Percentiles rank a stretch among this genome's conserved stretches.
These are phyloP conservation scores for Phytophthora pistaciae DNA, from an alignment of 352 stramenopile species.

Conservation along the genomic window DNA sequence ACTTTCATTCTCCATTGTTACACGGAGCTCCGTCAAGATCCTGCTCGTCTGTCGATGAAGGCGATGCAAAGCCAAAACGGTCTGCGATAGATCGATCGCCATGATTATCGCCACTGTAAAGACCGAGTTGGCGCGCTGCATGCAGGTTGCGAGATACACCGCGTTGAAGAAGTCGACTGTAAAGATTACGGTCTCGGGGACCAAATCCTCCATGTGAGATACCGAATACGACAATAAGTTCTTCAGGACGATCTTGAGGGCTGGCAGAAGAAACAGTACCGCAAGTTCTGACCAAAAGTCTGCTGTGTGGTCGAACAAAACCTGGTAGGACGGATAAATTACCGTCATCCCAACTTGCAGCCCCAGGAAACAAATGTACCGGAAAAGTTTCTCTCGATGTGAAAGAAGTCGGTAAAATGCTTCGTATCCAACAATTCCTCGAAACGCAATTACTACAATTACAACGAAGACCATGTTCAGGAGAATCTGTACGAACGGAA, in stretches of 20 bases:
- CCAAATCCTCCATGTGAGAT: constrained; percentile 40
- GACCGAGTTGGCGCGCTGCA: constrained; percentile 35
- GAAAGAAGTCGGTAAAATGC: constrained; percentile 3
- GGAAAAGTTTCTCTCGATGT: neutral
- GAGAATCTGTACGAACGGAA: constrained; percentile 15
- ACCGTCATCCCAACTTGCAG: constrained; percentile 12
- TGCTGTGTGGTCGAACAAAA: neutral
- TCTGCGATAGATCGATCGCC: constrained; percentile 7
- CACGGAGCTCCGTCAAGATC: neutral
- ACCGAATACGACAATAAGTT: constrained; percentile 24
- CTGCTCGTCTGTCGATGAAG: neutral
- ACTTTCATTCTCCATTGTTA: neutral
- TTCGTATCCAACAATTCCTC: neutral
- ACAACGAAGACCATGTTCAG: constrained; percentile 12
- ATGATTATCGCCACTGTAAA: constrained; percentile 7
- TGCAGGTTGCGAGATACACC: constrained; percentile 47
- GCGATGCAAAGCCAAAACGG: neutral
- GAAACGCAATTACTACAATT: constrained; percentile 3
- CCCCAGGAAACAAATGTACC: constrained; percentile 7
- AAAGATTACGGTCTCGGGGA: constrained; percentile 49
- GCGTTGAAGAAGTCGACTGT: constrained; percentile 50
- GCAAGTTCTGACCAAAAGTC: neutral
- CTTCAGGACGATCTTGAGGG: constrained; percentile 38
- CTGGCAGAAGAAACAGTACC: constrained; percentile 16
- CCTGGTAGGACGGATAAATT: constrained; percentile 15